Base-by-base conservation (phyloP, 2,329 filamentous ascomycete genomes). In the Trichoderma afroharzianum region DNA sequence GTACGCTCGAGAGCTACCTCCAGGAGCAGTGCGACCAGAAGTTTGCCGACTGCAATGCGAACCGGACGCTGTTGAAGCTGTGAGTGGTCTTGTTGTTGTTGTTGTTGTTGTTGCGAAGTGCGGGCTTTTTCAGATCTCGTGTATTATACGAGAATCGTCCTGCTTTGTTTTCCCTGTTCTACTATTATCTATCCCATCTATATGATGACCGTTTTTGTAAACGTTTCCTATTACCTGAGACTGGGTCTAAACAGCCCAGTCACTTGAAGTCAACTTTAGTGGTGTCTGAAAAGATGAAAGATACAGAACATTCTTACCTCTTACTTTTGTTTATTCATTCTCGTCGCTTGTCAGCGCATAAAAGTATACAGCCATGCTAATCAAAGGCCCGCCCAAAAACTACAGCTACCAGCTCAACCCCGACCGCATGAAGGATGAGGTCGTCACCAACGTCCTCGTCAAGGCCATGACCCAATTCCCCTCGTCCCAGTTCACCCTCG, bases 171-270 rank as follows among this genome's bases (percentile, higher is more conserved):
- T 36, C n/a, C 11, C 8, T 36, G 28, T 28, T 21, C 57, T 59
- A 4, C n/a, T n/a, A 18, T 6, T 58, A 2, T 58, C 21, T 62
- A 11, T 43, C 30, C 57, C 33, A 36, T 39, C 62, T 61, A 68
- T 75, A 87, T 93, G 93, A 97, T 95, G 93, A 94, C 88, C 82
- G 85, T 87, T 82, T 69, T 76, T 84, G 85, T 90, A 83, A 92
- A 97, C 93, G 94, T 97, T 97, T 97, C 93, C 93, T 97, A 97
- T 97, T 97, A 97, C 89, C 93, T 93, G 94, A 97, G 83, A 83
- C 84, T 83, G 81, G 83, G 84, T 85, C 85, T 82, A 83, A 71
- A 64, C 61, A 33, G 57, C 61, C 72, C 43, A 36, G 47, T 66
- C 72, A 58, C 71, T 70, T 74, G 74, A 75, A 76, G 75, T 73